A percentile compares a stretch with the other conserved stretches of the same genome.
These are phyloP conservation scores for Xylaria sp. DNA, from an alignment of 495 filamentous ascomycete genomes.

Conservation along the genomic window DNA sequence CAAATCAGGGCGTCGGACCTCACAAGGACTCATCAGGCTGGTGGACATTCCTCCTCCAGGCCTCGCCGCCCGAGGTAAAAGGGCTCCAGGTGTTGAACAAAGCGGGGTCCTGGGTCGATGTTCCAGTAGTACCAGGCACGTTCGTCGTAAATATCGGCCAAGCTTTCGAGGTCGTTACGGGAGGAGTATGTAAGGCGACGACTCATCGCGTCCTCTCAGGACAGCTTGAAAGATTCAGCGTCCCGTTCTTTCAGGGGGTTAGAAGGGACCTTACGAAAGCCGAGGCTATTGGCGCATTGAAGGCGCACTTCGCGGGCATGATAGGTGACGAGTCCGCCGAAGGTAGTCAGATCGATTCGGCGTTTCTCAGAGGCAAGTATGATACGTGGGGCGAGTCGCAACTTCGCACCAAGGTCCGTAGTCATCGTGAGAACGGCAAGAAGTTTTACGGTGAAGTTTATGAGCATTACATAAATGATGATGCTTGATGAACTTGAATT, in stretches of 20 bases:
- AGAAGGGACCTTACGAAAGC: slow-evolving; percentile 46
- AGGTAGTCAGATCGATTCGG: slow-evolving; percentile 48
- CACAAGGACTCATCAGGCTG: slow-evolving; percentile 65
- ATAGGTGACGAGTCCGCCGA: slow-evolving; percentile 32
- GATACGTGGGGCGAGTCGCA: slow-evolving; percentile 58
- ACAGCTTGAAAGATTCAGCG: slow-evolving; percentile 48
- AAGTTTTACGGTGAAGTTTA: slow-evolving; percentile 51
- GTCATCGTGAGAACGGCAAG: slow-evolving; percentile 50
- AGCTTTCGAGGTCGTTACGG: slow-evolving; percentile 64
- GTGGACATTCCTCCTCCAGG: slow-evolving; percentile 63
- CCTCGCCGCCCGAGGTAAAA: slow-evolving; percentile 49
- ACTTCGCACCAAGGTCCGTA: slow-evolving; percentile 53
- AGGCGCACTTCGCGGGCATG: slow-evolving; percentile 38
- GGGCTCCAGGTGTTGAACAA: slow-evolving; percentile 60
- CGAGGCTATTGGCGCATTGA: slow-evolving; percentile 44
- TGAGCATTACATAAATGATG: slow-evolving; percentile 49
- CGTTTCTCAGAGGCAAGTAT: slow-evolving; percentile 52
- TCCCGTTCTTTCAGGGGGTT: slow-evolving; percentile 58
- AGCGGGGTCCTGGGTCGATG: slow-evolving; percentile 56
- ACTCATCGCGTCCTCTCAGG: slow-evolving; percentile 53
- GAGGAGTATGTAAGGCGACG: slow-evolving; percentile 59
- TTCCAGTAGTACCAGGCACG: slow-evolving; percentile 55
- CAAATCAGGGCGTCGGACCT: slow-evolving; percentile 51
- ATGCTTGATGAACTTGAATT: background rate
- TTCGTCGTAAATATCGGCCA: slow-evolving; percentile 66